Percentiles rank a stretch among this genome's conserved stretches.
Conservation (phyloP, 768 basidiomycete genomes). For the Cystofilobasidium ferigula region DNA sequence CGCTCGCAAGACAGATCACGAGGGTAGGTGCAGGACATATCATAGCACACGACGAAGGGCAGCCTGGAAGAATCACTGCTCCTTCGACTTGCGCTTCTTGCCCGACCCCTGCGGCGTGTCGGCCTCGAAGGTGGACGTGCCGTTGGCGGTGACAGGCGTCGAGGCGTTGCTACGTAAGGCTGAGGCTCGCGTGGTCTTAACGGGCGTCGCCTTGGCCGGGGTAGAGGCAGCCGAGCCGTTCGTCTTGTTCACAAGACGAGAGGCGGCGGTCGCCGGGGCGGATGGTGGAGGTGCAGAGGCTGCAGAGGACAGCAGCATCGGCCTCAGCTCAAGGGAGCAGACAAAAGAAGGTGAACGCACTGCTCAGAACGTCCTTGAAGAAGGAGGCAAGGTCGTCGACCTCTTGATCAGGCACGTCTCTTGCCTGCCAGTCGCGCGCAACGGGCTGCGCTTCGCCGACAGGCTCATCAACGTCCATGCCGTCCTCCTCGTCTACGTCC, state of each 20-base stretch:
- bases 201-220: background rate
- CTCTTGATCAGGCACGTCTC: conserved; percentile 5
- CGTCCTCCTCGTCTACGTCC: background rate
- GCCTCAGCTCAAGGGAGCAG: background rate
- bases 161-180: background rate
- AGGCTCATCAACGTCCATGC: background rate
- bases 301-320: background rate
- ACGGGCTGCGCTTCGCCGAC: background rate
- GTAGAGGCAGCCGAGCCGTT: background rate
- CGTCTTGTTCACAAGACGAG: background rate
- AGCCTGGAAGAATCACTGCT: background rate
- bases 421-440: background rate
- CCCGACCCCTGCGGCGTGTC: conserved; percentile 13
- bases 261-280: background rate
- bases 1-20: no score
- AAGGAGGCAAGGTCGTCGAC: conserved; percentile 5
- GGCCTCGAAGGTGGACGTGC: background rate
- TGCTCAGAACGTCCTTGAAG: conserved; percentile 15
- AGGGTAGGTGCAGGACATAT: no score
- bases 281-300: background rate
- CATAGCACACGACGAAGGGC: background rate
- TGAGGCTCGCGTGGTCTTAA: background rate
- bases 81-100: conserved; percentile 24
- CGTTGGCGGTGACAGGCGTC: background rate
- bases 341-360: background rate